These are phyloP conservation scores for Aspergillus quadrilineatus DNA, from an alignment of 2,329 filamentous ascomycete species.

Conservation along the genomic window DNA sequence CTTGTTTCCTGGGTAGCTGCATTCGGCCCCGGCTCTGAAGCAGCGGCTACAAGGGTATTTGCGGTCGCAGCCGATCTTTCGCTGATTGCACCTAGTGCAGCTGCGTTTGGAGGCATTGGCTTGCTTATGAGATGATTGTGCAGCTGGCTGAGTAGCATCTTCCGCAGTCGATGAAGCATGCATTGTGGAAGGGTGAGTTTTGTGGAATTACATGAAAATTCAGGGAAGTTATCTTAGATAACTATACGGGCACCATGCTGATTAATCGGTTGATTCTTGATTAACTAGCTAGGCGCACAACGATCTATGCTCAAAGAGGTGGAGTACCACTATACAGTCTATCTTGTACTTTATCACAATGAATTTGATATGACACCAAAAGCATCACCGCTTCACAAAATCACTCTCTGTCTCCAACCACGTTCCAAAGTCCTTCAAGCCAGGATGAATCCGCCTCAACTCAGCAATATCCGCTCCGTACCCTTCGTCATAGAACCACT, in stretches of 20 bases:
- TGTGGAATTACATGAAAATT: not conserved
- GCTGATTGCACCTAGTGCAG: conserved; percentile 32
- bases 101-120: conserved; percentile 15
- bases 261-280: not conserved
- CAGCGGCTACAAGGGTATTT: conserved; percentile 28
- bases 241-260: not conserved
- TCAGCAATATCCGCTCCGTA: conserved; percentile 48
- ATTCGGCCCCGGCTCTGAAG: conserved; percentile 15
- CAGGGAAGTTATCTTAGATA: too few relatives aligned
- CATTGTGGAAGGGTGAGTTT: too few relatives aligned
- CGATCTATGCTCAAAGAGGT: not conserved
- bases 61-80: conserved; percentile 36
- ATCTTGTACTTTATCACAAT: not conserved
- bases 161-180: not conserved
- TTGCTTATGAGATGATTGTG: not conserved
- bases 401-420: conserved; percentile 52
- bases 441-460: conserved; percentile 45
- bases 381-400: not conserved
- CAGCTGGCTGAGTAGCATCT: not conserved
- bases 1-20: conserved; percentile 19
- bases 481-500: conserved; percentile 52
- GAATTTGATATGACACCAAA: not conserved
- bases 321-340: not conserved
- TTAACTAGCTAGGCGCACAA: not conserved
- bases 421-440: conserved; percentile 48